Percentiles rank a stretch among this genome's conserved stretches.
These are phyloP conservation scores for Pinus tabuliformis DNA, from an alignment of 75 land plant species.

Conservation along the genomic window DNA sequence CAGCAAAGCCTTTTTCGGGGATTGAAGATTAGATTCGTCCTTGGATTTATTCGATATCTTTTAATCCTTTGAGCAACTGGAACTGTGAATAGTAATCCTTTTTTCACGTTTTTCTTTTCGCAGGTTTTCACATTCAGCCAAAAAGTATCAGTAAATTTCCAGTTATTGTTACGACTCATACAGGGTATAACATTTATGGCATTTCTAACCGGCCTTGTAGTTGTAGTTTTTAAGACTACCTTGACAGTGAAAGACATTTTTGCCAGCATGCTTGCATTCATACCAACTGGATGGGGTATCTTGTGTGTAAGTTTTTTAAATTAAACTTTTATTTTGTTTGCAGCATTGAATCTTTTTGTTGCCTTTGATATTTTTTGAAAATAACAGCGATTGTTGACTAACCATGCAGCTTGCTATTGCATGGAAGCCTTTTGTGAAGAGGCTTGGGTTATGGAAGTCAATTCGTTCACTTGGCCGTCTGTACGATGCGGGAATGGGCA, in stretches of 20 bases:
- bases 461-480: slow-evolving; percentile 77
- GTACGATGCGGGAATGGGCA: slow-evolving; percentile 97
- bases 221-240: slow-evolving; percentile 44
- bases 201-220: slow-evolving; percentile 54
- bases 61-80: no score
- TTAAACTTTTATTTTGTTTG: neutral
- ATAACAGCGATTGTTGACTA: neutral
- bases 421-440: slow-evolving; percentile 77
- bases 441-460: slow-evolving; percentile 72
- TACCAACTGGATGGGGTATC: slow-evolving; percentile 97
- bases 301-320: slow-evolving; percentile 60
- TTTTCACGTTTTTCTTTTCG: neutral
- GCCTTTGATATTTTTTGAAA: neutral
- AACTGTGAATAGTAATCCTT: neutral
- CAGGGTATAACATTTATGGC: slow-evolving; percentile 76
- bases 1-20: neutral
- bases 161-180: slow-evolving; percentile 73
- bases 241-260: slow-evolving; percentile 73
- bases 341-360: neutral
- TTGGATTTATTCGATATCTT: neutral
- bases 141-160: slow-evolving; percentile 83
- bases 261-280: slow-evolving; percentile 73
- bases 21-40: neutral
- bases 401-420: slow-evolving; percentile 71
- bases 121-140: slow-evolving; percentile 95